phyloP scores from a whole-genome alignment of 2,329 filamentous ascomycete genomes.

The Penicillium aurantiogriseum region DNA sequence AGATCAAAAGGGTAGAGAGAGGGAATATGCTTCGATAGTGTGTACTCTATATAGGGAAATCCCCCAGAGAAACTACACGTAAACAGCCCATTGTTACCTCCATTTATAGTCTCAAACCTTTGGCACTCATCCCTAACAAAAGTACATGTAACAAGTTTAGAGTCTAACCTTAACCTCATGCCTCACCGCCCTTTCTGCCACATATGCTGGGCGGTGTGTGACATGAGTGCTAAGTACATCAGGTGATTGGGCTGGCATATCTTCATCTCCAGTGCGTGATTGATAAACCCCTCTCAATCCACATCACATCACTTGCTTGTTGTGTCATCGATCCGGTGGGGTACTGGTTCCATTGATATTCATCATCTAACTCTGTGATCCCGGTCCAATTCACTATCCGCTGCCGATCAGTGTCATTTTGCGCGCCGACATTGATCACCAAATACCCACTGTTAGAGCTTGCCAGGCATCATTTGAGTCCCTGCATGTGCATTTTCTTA shows the following conservation, averaged over 20 bases:
- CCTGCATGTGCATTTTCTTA: constrained; percentile 15
- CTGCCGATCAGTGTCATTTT: constrained; percentile 6
- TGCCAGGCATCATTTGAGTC: constrained; percentile 2
- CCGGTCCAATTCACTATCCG: constrained; percentile 1
- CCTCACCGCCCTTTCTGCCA: background rate
- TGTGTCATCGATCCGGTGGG: background rate
- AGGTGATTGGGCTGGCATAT: constrained; percentile 28
- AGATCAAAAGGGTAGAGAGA: background rate
- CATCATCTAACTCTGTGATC: background rate
- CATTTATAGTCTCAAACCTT: no score
- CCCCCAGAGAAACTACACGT: no score
- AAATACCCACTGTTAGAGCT: constrained; percentile 15
- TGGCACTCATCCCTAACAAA: background rate
- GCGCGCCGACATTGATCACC: constrained; percentile 11
- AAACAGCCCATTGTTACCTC: background rate
- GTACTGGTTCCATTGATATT: constrained; percentile 2
- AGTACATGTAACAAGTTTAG: no score
- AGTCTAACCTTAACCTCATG: background rate
- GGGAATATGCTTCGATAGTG: background rate
- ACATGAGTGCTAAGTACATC: constrained; percentile 10
- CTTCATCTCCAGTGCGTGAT: constrained; percentile 20
- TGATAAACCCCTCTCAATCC: constrained; percentile 11
- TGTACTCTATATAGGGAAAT: background rate
- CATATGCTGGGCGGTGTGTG: constrained; percentile 1
- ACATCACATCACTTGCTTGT: constrained; percentile 9